phyloP scores from a whole-genome alignment of 2,329 filamentous ascomycete genomes.

The Huntiella moniliformis region DNA sequence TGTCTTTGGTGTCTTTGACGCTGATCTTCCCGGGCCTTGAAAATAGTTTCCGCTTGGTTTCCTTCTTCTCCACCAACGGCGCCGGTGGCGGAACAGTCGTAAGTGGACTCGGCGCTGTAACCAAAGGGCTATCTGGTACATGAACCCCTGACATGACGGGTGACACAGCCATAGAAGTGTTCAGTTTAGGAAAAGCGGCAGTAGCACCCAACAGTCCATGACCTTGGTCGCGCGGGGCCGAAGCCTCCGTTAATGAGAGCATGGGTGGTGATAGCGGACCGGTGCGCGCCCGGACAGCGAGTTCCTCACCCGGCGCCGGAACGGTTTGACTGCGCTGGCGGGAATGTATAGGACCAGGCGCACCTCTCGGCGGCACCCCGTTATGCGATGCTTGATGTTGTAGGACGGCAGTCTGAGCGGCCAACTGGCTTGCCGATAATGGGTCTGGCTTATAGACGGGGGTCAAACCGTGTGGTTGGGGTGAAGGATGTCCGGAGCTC shows the following conservation, averaged over 20 bases:
- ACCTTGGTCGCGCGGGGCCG: conserved; percentile 42
- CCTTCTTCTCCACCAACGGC: conserved; percentile 39
- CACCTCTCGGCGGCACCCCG: conserved; percentile 12
- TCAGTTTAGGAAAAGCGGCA: conserved; percentile 45
- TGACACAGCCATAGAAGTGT: conserved; percentile 3
- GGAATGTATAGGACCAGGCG: conserved; percentile 22
- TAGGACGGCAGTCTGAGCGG: conserved; percentile 60
- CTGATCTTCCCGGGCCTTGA: conserved; percentile 59
- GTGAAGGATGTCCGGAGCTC: background rate
- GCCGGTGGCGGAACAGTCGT: conserved; percentile 20
- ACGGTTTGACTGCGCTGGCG: conserved; percentile 60
- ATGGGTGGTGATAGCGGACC: conserved; percentile 40
- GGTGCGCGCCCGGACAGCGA: conserved; percentile 17
- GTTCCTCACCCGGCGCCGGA: conserved; percentile 20
- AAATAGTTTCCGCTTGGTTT: conserved; percentile 66
- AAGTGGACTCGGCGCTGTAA: conserved; percentile 26
- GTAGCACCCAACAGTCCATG: conserved; percentile 46
- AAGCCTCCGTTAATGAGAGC: conserved; percentile 46
- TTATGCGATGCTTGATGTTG: conserved; percentile 29
- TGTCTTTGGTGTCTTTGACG: conserved; percentile 48
- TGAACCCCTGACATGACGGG: background rate
- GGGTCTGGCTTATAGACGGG: conserved; percentile 18
- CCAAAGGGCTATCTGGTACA: conserved; percentile 1
- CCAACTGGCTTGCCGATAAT: conserved; percentile 55
- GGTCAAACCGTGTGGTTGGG: conserved; percentile 15